phyloP scores from a whole-genome alignment of 1,139 yeast genomes.

The Wickerhamomyces sp. region DNA sequence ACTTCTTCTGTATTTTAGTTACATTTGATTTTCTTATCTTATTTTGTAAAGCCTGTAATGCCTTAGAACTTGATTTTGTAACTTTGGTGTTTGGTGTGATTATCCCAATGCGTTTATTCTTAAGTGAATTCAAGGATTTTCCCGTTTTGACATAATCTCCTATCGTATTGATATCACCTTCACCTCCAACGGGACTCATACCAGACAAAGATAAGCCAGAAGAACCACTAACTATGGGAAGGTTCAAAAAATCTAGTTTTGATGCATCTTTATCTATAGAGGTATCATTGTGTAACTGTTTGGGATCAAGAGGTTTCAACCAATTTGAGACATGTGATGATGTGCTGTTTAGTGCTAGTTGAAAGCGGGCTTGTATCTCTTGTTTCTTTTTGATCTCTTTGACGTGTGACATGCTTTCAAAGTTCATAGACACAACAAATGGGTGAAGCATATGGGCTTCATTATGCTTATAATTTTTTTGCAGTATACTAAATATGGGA shows the following conservation, averaged over 20 bases:
- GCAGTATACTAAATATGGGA: background rate
- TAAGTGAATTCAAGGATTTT: conserved; percentile 13
- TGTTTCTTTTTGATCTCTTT: conserved; percentile 43
- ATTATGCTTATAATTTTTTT: no score
- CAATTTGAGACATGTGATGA: conserved; percentile 34
- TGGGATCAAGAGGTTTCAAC: conserved; percentile 26
- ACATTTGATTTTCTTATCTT: conserved; percentile 15
- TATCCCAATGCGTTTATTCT: conserved; percentile 14
- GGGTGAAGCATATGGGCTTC: no score
- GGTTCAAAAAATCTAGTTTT: conserved; percentile 28
- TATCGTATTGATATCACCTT: conserved; percentile 14
- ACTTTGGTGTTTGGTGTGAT: conserved; percentile 9
- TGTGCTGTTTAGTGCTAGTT: conserved; percentile 35
- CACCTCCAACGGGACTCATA: background rate
- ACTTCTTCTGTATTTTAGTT: conserved; percentile 2
- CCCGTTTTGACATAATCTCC: conserved; percentile 23
- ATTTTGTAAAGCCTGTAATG: conserved; percentile 19
- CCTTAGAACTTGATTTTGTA: conserved; percentile 14
- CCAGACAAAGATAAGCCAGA: conserved; percentile 27
- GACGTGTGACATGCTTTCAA: conserved; percentile 17
- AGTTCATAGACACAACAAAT: background rate
- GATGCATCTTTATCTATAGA: conserved; percentile 10
- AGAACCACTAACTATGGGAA: conserved; percentile 43
- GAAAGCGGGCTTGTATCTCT: conserved; percentile 42
- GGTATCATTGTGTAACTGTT: background rate